Evolutionary conservation across 140 eudicot species (phyloP).

Genomic region (Bidens hawaiensis): DNA sequence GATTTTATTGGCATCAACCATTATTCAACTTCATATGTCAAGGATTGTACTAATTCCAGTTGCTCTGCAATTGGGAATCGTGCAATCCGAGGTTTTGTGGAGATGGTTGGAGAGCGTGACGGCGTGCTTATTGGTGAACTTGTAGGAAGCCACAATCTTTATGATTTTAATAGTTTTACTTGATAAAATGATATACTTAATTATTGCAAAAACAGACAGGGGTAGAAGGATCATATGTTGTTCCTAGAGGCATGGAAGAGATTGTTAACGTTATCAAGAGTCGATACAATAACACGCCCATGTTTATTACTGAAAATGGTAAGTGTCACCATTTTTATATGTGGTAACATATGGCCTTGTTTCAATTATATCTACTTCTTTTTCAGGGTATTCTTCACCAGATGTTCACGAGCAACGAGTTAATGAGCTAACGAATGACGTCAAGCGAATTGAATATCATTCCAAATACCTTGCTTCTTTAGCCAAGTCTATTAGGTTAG

Average conservation of each 20-base stretch:
- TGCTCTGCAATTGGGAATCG: conserved; percentile 39
- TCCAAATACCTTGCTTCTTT: conserved; percentile 43
- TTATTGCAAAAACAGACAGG: conserved; percentile 29
- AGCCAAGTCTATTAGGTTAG: conserved; percentile 44
- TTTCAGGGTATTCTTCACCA: conserved; percentile 25
- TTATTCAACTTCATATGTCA: conserved; percentile 47
- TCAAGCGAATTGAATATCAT: conserved; percentile 47
- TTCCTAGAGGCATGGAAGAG: conserved; percentile 78
- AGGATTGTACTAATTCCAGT: too few relatives aligned
- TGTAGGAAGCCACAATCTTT: conserved; percentile 25
- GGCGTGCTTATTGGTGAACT: conserved; percentile 60
- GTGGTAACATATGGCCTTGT: neutral
- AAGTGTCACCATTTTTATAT: neutral
- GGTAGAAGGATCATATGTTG: conserved; percentile 33
- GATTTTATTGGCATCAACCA: conserved; percentile 77
- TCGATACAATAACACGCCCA: too few relatives aligned
- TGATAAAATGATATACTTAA: neutral
- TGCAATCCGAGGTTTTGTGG: conserved; percentile 40
- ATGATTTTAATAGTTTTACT: neutral
- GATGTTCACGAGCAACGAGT: conserved; percentile 1
- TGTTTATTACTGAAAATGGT: too few relatives aligned
- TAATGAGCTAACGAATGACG: conserved; percentile 33
- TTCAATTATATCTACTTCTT: neutral
- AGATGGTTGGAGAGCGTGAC: conserved; percentile 26
- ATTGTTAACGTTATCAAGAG: too few relatives aligned